phyloP scores from a whole-genome alignment of 1,284 basidiomycete species.

The Apiotrichum laibachii region DNA sequence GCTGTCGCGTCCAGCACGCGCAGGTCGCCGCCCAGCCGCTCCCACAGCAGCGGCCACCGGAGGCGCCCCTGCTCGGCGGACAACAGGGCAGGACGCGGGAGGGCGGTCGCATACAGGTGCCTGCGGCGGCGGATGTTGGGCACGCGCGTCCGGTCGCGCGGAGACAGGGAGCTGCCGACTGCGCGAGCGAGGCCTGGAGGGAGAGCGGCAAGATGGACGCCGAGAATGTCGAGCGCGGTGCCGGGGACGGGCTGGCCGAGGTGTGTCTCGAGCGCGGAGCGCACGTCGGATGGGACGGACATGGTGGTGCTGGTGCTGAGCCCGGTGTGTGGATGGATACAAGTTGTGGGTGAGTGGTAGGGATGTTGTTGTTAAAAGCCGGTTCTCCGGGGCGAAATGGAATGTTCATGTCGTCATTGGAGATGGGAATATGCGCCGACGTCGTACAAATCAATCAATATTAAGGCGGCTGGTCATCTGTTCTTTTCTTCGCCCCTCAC shows the following conservation, averaged over 20 bases:
- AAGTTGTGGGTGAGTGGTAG: neutral
- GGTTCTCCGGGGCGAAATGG: neutral
- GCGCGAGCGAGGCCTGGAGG: neutral
- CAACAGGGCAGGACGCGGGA: conserved; percentile 19
- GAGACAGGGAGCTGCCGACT: conserved; percentile 19
- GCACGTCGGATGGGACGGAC: conserved; percentile 5
- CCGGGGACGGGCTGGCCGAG: neutral
- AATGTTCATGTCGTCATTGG: neutral
- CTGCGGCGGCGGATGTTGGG: conserved; percentile 24
- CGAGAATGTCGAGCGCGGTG: conserved; percentile 1
- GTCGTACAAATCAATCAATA: too few relatives aligned
- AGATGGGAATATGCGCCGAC: too few relatives aligned
- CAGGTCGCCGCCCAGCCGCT: conserved; percentile 41
- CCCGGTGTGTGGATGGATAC: neutral
- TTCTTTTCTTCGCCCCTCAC: too few relatives aligned
- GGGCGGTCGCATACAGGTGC: neutral
- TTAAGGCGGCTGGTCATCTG: too few relatives aligned
- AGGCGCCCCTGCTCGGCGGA: conserved; percentile 32
- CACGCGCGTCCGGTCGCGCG: conserved; percentile 35
- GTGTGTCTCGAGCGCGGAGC: neutral
- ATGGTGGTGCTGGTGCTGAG: neutral
- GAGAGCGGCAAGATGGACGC: conserved; percentile 4
- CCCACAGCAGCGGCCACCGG: conserved; percentile 49
- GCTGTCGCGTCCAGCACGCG: conserved; percentile 14
- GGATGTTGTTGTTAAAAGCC: neutral